phyloP scores from a whole-genome alignment of 306 rosid species.

The Cucurbita maxima region DNA sequence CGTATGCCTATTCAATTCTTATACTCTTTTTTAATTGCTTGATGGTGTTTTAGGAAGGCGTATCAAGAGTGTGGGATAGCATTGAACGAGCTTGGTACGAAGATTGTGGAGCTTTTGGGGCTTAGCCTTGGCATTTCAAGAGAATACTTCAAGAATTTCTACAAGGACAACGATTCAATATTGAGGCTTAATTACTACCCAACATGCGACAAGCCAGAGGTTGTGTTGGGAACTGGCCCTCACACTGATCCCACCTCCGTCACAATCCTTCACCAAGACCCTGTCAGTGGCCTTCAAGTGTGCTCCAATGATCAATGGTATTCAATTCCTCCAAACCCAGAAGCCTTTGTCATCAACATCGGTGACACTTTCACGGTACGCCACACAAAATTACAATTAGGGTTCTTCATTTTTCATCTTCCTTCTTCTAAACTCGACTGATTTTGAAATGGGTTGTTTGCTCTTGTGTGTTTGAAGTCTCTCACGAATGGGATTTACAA shows the following conservation, averaged over 20 bases:
- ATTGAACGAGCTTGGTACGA: not conserved
- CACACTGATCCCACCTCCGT: conserved; percentile 2
- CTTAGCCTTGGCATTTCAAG: not conserved
- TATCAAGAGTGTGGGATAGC: not conserved
- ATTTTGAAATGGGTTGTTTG: not conserved
- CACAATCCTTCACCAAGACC: conserved; percentile 5
- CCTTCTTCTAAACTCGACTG: not conserved
- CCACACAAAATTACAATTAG: not conserved
- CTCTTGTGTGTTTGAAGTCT: not conserved
- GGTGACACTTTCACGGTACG: conserved; percentile 7
- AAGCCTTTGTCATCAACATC: not conserved
- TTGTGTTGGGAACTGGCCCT: not conserved
- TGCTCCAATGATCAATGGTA: not conserved
- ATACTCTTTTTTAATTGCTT: not conserved
- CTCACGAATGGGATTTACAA: not conserved
- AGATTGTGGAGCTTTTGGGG: not conserved
- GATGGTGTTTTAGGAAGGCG: not conserved
- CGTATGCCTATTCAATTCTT: too few species aligned
- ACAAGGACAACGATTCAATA: not conserved
- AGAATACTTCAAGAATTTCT: not conserved
- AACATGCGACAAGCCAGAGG: not conserved
- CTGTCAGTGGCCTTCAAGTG: not conserved
- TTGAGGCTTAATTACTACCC: conserved; percentile 2
- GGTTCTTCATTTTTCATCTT: not conserved
- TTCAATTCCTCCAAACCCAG: not conserved